A percentile compares a stretch with the other conserved stretches of the same genome.
Conservation (phyloP, 192 early-diverging fungal genomes). For the Gonapodya prolifera region DNA sequence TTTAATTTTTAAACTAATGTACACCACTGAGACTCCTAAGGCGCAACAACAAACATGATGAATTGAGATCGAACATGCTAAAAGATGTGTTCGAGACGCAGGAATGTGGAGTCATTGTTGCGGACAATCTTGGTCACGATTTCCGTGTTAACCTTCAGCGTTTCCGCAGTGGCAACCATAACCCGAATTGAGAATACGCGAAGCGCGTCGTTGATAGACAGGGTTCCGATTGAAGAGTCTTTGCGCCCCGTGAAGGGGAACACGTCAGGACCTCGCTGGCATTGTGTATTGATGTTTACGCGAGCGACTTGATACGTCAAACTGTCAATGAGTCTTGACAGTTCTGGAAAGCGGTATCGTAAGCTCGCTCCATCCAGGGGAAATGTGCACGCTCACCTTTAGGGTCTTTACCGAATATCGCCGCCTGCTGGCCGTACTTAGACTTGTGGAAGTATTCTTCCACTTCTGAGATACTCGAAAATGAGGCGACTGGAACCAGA, state of each 20-base stretch:
- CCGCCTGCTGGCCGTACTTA: conserved; percentile 8
- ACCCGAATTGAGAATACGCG: conserved; percentile 5
- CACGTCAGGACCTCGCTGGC: conserved; percentile 9
- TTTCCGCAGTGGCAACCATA: conserved; percentile 7
- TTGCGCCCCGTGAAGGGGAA: conserved; percentile 7
- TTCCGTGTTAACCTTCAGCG: conserved; percentile 1
- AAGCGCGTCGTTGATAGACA: conserved; percentile 4
- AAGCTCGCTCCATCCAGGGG: too few relatives aligned
- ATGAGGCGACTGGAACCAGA: neutral
- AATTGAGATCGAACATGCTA: too few relatives aligned
- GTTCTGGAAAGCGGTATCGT: too few relatives aligned
- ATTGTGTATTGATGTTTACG: conserved; percentile 8
- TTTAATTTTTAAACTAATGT: too few relatives aligned
- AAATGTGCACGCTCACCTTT: too few relatives aligned
- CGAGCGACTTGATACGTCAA: conserved; percentile 1
- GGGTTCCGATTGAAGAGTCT: conserved; percentile 1
- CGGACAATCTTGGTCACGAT: neutral
- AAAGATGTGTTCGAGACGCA: neutral
- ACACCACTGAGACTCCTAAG: too few relatives aligned
- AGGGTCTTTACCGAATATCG: conserved; percentile 7
- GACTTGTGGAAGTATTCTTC: conserved; percentile 4
- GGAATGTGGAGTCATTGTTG: neutral
- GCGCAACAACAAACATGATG: too few relatives aligned
- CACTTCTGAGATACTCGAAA: neutral
- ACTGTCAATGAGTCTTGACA: neutral